Conservation (phyloP, 164 flowering plant species). For the Stephania japonica region DNA sequence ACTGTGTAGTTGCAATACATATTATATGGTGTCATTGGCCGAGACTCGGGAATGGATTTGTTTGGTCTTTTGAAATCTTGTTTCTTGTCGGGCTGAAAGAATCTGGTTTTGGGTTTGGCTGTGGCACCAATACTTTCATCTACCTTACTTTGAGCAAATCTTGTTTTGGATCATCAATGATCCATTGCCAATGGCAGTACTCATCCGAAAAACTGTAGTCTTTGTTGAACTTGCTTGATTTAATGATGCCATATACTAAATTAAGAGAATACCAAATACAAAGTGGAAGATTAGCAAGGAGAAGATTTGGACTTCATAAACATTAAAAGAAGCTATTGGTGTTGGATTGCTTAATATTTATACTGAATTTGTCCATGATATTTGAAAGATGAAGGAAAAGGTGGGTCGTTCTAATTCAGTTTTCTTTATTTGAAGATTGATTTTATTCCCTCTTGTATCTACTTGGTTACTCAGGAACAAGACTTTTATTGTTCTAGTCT, state of each 20-base stretch:
- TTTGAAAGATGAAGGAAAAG: background rate
- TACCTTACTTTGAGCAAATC: too few relatives aligned
- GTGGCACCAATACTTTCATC: background rate
- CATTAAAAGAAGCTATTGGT: too few relatives aligned
- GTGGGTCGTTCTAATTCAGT: background rate
- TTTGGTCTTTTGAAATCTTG: background rate
- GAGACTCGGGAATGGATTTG: conserved; percentile 1
- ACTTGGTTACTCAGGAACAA: conserved; percentile 29
- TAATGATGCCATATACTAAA: background rate
- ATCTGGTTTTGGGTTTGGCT: too few relatives aligned
- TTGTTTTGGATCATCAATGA: too few relatives aligned
- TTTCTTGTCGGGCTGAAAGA: background rate
- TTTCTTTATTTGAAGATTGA: background rate
- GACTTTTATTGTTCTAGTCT: conserved; percentile 54
- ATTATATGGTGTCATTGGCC: background rate
- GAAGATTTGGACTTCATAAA: background rate
- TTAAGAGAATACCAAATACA: background rate
- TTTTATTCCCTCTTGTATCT: background rate
- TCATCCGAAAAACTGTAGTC: background rate
- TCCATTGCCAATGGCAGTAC: too few relatives aligned
- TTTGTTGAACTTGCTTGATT: background rate
- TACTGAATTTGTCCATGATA: background rate
- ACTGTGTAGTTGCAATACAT: background rate
- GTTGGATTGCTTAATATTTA: background rate
- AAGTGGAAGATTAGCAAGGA: background rate